Percentiles rank a stretch among this genome's conserved stretches.
Conservation (phyloP, 2,329 filamentous ascomycete species). For the Ophiostoma perfectum region DNA sequence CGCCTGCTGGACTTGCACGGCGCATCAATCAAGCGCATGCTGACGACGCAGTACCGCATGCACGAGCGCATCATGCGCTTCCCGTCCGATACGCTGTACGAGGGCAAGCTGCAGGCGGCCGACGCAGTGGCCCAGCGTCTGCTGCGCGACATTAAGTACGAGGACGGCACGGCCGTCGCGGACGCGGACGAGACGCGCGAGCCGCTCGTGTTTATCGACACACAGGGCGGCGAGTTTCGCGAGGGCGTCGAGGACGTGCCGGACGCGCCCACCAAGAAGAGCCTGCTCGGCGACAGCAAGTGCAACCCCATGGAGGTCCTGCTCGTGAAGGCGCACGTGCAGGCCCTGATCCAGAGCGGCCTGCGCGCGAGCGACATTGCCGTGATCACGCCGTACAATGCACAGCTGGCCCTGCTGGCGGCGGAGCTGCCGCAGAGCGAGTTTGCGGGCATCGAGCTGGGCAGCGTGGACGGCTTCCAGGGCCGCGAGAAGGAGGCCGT, state of each 20-base stretch:
- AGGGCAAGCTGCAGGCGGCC: slow-evolving; percentile 71
- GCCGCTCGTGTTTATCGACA: slow-evolving; percentile 90
- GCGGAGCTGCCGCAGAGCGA: slow-evolving; percentile 62
- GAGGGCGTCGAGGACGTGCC: slow-evolving; percentile 69
- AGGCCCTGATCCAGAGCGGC: slow-evolving; percentile 67
- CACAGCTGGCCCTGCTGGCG: slow-evolving; percentile 75
- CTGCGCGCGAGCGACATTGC: slow-evolving; percentile 80
- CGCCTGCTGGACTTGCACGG: slow-evolving; percentile 78
- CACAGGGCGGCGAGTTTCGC: slow-evolving; percentile 86
- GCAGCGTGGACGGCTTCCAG: slow-evolving; percentile 92
- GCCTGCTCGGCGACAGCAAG: slow-evolving; percentile 59
- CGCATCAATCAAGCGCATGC: slow-evolving; percentile 79
- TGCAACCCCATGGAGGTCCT: slow-evolving; percentile 87
- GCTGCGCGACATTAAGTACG: slow-evolving; percentile 69
- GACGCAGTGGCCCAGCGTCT: slow-evolving; percentile 70
- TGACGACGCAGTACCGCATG: slow-evolving; percentile 98
- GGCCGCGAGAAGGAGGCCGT: slow-evolving; percentile 95
- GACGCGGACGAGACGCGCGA: slow-evolving; percentile 82
- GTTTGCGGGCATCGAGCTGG: slow-evolving; percentile 84
- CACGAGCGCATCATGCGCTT: slow-evolving; percentile 94
- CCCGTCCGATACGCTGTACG: slow-evolving; percentile 84
- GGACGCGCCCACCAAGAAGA: slow-evolving; percentile 21
- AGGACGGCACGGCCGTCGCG: slow-evolving; percentile 42
- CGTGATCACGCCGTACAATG: slow-evolving; percentile 94
- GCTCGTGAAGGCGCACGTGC: slow-evolving; percentile 73